phyloP scores from a whole-genome alignment of 2,329 filamentous ascomycete genomes.

The Fulvia fulva region DNA sequence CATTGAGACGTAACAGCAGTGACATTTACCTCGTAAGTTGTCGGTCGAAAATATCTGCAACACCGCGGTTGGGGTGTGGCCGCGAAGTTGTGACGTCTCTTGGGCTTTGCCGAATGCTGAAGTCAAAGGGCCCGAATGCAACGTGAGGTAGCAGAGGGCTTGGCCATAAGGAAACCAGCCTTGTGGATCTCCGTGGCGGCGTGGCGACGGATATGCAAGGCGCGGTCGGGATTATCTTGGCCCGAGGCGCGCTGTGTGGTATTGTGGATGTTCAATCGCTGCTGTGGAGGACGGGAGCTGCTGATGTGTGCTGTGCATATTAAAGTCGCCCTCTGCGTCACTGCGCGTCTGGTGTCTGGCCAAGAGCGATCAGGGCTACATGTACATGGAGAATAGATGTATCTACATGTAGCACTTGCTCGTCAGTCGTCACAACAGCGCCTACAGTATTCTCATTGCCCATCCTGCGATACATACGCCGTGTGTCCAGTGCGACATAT shows the following conservation, averaged over 20 bases:
- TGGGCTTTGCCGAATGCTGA: neutral
- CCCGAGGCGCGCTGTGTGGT: neutral
- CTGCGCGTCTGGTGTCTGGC: too few relatives aligned
- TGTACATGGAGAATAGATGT: too few relatives aligned
- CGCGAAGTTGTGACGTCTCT: neutral
- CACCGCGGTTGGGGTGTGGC: neutral
- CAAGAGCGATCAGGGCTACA: too few relatives aligned
- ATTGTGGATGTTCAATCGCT: neutral
- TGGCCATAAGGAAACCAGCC: constrained; percentile 2
- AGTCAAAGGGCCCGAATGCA: neutral
- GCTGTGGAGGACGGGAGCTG: neutral
- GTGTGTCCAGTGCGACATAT: neutral
- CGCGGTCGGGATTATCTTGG: neutral
- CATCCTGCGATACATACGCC: neutral
- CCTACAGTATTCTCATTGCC: neutral
- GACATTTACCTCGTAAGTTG: neutral
- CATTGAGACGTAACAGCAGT: neutral
- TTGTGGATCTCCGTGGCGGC: constrained; percentile 1
- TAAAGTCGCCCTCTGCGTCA: too few relatives aligned
- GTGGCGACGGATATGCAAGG: neutral
- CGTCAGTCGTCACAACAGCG: too few relatives aligned
- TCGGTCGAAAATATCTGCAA: neutral
- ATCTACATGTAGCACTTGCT: too few relatives aligned
- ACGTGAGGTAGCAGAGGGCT: constrained; percentile 1
- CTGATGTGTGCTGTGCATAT: neutral